phyloP scores from a whole-genome alignment of 1,284 basidiomycete genomes.

The Microbotryomycetes sp. region DNA sequence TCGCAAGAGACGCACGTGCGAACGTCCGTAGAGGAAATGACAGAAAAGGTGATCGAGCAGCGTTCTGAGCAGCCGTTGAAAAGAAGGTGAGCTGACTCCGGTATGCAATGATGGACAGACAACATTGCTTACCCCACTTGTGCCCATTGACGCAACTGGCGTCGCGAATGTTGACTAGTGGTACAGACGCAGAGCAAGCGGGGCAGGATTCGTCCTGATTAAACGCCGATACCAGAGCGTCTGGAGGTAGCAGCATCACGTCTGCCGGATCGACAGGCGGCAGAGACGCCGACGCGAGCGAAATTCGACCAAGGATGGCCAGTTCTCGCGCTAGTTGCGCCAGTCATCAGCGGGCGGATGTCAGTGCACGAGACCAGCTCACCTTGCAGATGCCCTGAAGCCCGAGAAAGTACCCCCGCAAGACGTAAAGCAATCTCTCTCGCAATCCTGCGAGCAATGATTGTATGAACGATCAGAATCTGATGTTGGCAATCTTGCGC shows the following conservation, averaged over 20 bases:
- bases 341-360: too few species aligned
- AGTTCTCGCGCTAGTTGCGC: neutral
- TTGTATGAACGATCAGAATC: neutral
- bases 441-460: neutral
- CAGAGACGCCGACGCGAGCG: constrained; percentile 17
- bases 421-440: neutral
- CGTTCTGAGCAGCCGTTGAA: constrained; percentile 4
- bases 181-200: constrained; percentile 7
- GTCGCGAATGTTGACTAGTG: constrained; percentile 4
- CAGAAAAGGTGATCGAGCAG: constrained; percentile 20
- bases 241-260: neutral
- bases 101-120: too few species aligned
- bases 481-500: neutral
- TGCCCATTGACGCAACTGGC: constrained; percentile 16
- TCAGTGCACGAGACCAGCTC: too few species aligned
- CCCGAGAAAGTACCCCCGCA: neutral
- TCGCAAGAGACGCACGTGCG: constrained; percentile 18
- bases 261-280: neutral
- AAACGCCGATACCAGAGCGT: constrained; percentile 4
- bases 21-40: constrained; percentile 12
- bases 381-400: neutral
- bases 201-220: constrained; percentile 8
- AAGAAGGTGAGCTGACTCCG: too few species aligned
- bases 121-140: constrained; percentile 14
- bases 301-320: constrained; percentile 7